Evolutionary conservation across 257 asterid genomes (phyloP).

Genomic region (Jasminum sambac): DNA sequence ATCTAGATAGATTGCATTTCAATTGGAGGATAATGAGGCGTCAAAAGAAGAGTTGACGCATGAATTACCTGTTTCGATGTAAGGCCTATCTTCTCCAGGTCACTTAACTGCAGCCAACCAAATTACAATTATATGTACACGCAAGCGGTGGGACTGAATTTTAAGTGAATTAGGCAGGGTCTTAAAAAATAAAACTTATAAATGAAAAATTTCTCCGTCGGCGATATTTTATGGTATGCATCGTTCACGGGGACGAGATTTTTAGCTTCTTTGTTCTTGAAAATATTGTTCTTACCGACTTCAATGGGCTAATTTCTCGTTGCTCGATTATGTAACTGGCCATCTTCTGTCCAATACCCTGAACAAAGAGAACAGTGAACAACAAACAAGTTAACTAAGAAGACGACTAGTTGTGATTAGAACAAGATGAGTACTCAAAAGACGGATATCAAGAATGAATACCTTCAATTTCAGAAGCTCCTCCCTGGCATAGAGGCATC

Average conservation of each 20-base stretch:
- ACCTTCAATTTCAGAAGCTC: slow-evolving; percentile 80
- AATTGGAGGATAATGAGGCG: too few species aligned
- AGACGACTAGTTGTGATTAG: background rate
- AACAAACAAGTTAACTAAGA: background rate
- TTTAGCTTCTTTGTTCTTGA: background rate
- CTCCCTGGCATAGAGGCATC: slow-evolving; percentile 41
- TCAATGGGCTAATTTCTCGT: slow-evolving; percentile 71
- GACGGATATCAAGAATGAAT: background rate
- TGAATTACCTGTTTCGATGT: slow-evolving; percentile 72
- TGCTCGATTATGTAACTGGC: slow-evolving; percentile 77
- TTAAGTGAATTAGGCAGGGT: too few species aligned
- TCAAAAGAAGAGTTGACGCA: too few species aligned
- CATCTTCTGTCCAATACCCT: slow-evolving; percentile 89
- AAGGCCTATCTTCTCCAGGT: slow-evolving; percentile 77
- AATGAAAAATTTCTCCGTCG: too few species aligned
- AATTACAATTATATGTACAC: too few species aligned
- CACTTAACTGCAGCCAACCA: slow-evolving; percentile 56
- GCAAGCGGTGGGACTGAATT: too few species aligned
- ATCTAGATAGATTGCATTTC: too few species aligned
- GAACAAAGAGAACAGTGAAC: background rate
- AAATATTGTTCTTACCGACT: slow-evolving; percentile 51
- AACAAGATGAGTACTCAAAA: background rate
- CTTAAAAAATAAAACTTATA: too few species aligned
- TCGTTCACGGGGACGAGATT: too few species aligned
- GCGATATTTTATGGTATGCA: too few species aligned